Base-by-base conservation (phyloP, 208 protist species). In the Trypanosoma caninum region DNA sequence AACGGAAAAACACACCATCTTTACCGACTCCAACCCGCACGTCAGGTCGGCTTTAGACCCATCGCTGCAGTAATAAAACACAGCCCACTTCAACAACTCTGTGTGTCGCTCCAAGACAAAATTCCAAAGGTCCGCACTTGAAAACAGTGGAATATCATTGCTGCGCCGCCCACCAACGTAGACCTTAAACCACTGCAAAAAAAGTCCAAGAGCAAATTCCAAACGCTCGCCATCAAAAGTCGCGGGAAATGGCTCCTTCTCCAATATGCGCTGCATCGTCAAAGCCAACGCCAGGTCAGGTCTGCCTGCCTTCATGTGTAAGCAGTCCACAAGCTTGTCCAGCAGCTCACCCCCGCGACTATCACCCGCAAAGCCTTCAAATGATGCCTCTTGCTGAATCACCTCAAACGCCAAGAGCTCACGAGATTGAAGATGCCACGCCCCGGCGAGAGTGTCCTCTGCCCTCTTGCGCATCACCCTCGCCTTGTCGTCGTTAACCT, bases 91-190 rank as follows among this genome's bases (percentile, higher is more conserved):
- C 2, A 95, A 73, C 2, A 91, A 69, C n/a, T 78, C 76, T 4
- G 64, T 47, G 59, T 92, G 84, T 1, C 84, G 79, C 18, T 79
- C 65, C 7, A 92, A 40, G n/a, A 91, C 52, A 79, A 95, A 92
- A 6, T 20, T 31, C 76, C 83, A 90, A n/a, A 91, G 50, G 38
- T 91, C 84, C 0, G 44, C 47, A 50, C 84, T 72, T 50, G 16
- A 53, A 40, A 77, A 82, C 68, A 18, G 66, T 41, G 63, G 77
- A 47, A 42, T 69, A 7, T 59, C 60, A 65, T 76, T 83, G 13
- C 72, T 80, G 53, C 89, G 80, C 25, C 72, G 69, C n/a, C 59
- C 52, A 14, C 41, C 38, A 10, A 68, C 52, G 66, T 91, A 94
- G 7, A n/a, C 23, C 0, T 69, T 25, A 57, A 88, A 75, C 79